Evolutionary conservation across 495 filamentous ascomycete genomes (phyloP).

Genomic region (Copromyces sp.): DNA sequence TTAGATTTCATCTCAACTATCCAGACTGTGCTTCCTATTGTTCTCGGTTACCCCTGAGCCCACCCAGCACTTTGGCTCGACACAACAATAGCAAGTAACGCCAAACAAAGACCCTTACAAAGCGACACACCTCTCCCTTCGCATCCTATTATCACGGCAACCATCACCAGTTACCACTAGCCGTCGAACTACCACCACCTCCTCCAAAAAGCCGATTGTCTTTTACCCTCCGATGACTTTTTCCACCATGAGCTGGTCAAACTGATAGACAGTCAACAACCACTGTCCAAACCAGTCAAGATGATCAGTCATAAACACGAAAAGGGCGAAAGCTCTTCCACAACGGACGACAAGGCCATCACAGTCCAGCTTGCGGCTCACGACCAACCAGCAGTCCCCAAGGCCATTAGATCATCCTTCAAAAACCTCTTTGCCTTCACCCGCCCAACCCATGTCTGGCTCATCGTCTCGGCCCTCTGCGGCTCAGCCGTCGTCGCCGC

Average conservation of each 20-base stretch:
- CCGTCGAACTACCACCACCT: background rate
- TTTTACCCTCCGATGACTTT: background rate
- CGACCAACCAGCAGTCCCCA: background rate
- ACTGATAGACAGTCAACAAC: background rate
- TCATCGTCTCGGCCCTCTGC: slow-evolving; percentile 37
- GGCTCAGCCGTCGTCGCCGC: slow-evolving; percentile 53
- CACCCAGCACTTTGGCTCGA: background rate
- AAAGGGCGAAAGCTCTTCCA: background rate
- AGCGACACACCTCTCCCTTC: background rate
- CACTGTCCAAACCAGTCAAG: background rate
- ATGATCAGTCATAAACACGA: background rate
- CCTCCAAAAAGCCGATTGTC: background rate
- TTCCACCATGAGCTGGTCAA: background rate
- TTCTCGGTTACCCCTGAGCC: background rate
- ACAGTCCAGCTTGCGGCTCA: background rate
- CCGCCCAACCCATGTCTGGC: slow-evolving; percentile 44
- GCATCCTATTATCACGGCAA: background rate
- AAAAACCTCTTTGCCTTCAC: slow-evolving; percentile 63
- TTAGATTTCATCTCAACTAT: background rate
- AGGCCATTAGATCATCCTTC: slow-evolving; percentile 16
- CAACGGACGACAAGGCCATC: background rate
- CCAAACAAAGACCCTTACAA: background rate
- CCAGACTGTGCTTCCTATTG: background rate
- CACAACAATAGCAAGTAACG: background rate
- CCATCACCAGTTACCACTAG: background rate